These are phyloP conservation scores for Filobasidium uniguttulatum DNA, from an alignment of 1,284 basidiomycete genomes.

Conservation along the genomic window DNA sequence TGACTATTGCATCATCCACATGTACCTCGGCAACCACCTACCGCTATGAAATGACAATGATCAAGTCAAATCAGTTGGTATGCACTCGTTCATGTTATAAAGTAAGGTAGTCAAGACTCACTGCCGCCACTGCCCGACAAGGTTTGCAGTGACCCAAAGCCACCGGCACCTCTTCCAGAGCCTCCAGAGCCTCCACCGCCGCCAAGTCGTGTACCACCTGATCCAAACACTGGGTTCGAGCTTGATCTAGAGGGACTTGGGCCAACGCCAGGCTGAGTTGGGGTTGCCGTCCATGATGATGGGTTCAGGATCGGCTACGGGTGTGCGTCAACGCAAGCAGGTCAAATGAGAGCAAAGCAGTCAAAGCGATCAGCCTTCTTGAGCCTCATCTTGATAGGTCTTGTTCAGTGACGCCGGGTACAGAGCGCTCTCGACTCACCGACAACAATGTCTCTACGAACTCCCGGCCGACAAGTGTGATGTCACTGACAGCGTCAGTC, in stretches of 20 bases:
- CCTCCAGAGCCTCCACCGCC: neutral
- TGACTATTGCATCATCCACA: constrained; percentile 1
- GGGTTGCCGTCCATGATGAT: neutral
- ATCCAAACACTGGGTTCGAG: neutral
- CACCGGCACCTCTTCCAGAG: neutral
- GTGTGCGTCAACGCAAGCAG: neutral
- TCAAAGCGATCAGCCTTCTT: neutral
- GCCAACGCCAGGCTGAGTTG: no score
- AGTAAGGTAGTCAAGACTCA: neutral
- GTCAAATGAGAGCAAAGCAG: neutral
- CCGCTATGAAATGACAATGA: neutral
- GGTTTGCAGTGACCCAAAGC: neutral
- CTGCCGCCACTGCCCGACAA: neutral
- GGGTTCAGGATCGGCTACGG: neutral
- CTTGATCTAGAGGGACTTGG: neutral
- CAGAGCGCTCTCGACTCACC: no score
- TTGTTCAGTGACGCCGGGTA: neutral
- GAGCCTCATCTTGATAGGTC: neutral
- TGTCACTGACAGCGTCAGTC: neutral
- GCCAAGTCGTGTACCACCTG: neutral
- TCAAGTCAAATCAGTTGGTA: neutral
- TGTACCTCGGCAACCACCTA: neutral
- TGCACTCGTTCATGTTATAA: neutral
- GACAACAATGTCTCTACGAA: neutral
- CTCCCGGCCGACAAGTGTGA: neutral